Base-by-base conservation (phyloP, 225 moss, liverwort and hornwort genomes). In the Rhytidiadelphus loreus region DNA sequence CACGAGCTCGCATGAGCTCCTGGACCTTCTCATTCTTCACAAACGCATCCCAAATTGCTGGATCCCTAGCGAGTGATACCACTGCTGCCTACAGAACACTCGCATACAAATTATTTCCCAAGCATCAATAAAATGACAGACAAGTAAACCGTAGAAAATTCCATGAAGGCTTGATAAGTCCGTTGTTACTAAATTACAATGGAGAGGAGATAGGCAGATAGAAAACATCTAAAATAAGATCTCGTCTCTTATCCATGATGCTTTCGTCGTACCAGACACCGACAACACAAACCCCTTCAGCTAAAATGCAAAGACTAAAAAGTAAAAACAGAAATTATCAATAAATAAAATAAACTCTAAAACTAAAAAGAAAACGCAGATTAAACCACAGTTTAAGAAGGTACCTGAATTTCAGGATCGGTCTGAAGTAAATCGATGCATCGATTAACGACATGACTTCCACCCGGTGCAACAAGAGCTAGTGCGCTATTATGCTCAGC, bases 1-100 rank as follows among this genome's bases (percentile, higher is more conserved):
- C 83, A 55, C 90, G 93, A 85, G 92, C 87, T 86, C 92, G 96
- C 90, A 96, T 89, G 57, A 96, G 94, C 89, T 96, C 96, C 83
- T 96, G 96, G 75, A 96, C 96, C 88, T 96, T 94, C 86, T 96
- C 96, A 79, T 96, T 96, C 84, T 96, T 96, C 82, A 96, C 96
- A 90, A 96, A 96, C 29, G 96, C 96, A 87, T 93, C 91, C 96
- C 96, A 96, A 83, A 96, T 94, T 58, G 96, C 96, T 73, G 96
- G 96, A 90, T 96, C 96, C 86, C 93, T 94, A 39, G 95, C 96
- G 55, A 96, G 86, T 55, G 96, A 96, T 48, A 93, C 90, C 60
- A 96, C 96, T 83, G 96, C 96, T 80, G 93, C 96, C 96, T 96
- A 90, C 83, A 93, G 4, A 81, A 86, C 92, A 88, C n/a, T 58